Evolutionary conservation across 768 basidiomycete genomes (phyloP).

Genomic region (Flagelloscypha sp.): DNA sequence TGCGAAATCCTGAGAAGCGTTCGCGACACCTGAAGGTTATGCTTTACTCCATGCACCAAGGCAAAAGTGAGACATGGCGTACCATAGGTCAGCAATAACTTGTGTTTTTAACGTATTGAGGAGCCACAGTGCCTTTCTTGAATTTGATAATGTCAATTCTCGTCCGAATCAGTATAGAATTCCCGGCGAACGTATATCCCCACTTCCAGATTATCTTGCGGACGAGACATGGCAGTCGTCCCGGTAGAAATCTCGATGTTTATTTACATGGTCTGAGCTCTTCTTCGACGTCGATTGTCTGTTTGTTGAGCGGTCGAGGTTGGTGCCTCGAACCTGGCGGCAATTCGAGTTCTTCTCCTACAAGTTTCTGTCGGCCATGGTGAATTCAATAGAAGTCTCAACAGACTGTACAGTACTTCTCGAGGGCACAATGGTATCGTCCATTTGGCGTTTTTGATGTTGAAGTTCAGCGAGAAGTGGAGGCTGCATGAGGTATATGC

Average conservation of each 20-base stretch:
- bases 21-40: constrained; percentile 10
- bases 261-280: constrained; percentile 10
- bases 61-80: neutral
- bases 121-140: too few species aligned
- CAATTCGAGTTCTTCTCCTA: constrained; percentile 11
- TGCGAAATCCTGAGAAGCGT: constrained; percentile 12
- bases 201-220: constrained; percentile 10
- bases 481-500: neutral
- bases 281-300: constrained; percentile 10
- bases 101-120: too few species aligned
- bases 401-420: constrained; percentile 12
- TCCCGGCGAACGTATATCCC: too few species aligned
- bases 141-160: too few species aligned
- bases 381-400: constrained; percentile 10
- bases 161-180: too few species aligned
- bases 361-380: too few species aligned
- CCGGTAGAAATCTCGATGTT: constrained; percentile 10
- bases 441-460: constrained; percentile 1
- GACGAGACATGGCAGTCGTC: neutral
- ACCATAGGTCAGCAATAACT: constrained; percentile 17
- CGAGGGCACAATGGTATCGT: constrained; percentile 12
- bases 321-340: constrained; percentile 8
- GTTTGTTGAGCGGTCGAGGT: constrained; percentile 11
- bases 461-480: neutral
- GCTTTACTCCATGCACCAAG: neutral